These are phyloP conservation scores for Myrmaecium sp. DNA, from an alignment of 2,329 filamentous ascomycete species.

Conservation along the genomic window DNA sequence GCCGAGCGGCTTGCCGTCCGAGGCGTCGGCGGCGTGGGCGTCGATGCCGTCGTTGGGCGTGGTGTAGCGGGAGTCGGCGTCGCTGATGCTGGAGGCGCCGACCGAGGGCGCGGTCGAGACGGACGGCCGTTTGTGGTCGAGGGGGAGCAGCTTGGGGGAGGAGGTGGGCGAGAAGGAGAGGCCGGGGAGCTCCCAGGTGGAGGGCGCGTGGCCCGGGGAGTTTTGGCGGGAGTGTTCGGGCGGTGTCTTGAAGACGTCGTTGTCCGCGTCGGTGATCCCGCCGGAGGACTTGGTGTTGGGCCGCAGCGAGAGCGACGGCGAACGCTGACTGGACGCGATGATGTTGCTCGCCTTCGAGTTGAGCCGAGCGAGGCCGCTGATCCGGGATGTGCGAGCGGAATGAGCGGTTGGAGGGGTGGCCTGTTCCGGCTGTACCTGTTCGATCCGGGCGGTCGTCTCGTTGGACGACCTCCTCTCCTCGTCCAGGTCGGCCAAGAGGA, in stretches of 20 bases:
- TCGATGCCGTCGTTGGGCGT: too few species aligned
- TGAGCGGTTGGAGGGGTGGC: too few species aligned
- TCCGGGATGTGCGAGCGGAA: too few species aligned
- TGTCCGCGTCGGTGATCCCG: slow-evolving; percentile 18
- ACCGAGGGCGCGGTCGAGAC: slow-evolving; percentile 18
- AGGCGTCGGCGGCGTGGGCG: too few species aligned
- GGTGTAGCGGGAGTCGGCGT: too few species aligned
- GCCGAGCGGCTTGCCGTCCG: too few species aligned
- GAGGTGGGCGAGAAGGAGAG: slow-evolving; percentile 16
- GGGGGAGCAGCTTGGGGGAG: slow-evolving; percentile 10
- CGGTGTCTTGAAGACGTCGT: slow-evolving; percentile 28
- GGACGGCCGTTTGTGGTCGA: slow-evolving; percentile 11
- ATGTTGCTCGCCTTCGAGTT: slow-evolving; percentile 20
- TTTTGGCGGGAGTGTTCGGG: slow-evolving; percentile 24
- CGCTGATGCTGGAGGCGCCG: slow-evolving; percentile 10
- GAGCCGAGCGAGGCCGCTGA: slow-evolving; percentile 16
- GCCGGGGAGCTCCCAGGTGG: slow-evolving; percentile 14
- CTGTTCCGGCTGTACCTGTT: slow-evolving; percentile 6
- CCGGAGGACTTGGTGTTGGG: slow-evolving; percentile 19
- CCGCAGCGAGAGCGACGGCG: slow-evolving; percentile 12
- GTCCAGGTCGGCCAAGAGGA: slow-evolving; percentile 68
- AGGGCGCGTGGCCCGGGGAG: slow-evolving; percentile 15
- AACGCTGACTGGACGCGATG: slow-evolving; percentile 12
- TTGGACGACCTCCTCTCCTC: slow-evolving; percentile 43
- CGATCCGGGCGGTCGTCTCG: slow-evolving; percentile 13